phyloP scores from a whole-genome alignment of 345 rosid genomes.

The Chamaenerion angustifolium region DNA sequence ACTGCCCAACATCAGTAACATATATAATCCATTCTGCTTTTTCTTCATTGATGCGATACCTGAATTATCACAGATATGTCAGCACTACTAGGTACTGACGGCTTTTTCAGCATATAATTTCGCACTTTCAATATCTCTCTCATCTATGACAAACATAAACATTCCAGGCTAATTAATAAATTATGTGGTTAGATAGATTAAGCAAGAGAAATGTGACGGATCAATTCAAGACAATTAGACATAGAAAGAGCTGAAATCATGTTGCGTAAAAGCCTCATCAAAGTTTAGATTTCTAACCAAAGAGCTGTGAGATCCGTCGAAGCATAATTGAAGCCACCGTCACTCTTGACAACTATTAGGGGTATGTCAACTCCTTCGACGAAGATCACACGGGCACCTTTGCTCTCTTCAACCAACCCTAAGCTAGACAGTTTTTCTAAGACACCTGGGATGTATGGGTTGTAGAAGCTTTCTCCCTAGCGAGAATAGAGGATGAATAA shows the following conservation, averaged over 20 bases:
- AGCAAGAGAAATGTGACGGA: too few relatives aligned
- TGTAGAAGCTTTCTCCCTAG: conserved; percentile 98
- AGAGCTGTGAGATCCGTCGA: conserved; percentile 91
- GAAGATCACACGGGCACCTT: conserved; percentile 86
- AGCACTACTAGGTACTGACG: background rate
- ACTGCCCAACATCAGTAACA: conserved; percentile 96
- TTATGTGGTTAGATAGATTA: too few relatives aligned
- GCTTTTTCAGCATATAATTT: too few relatives aligned
- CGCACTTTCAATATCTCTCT: too few relatives aligned
- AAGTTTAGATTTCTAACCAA: conserved; percentile 38
- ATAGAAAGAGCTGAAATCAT: conserved; percentile 1
- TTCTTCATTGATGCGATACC: conserved; percentile 94
- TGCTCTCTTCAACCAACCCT: conserved; percentile 75
- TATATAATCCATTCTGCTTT: conserved; percentile 93
- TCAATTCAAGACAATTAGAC: background rate
- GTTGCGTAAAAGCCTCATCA: too few relatives aligned
- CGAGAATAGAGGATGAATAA: conserved; percentile 8
- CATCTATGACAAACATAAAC: too few relatives aligned
- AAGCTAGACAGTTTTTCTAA: conserved; percentile 36
- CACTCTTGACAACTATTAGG: conserved; percentile 91
- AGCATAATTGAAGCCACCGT: conserved; percentile 93
- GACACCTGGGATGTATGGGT: conserved; percentile 53
- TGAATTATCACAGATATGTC: conserved; percentile 8
- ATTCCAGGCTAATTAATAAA: too few relatives aligned
- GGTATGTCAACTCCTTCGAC: conserved; percentile 70